Evolutionary conservation across 2,329 filamentous ascomycete species (phyloP), one percentile per base, ranked within the genome.

Genomic region (Tolypocladium cylindrosporum): DNA sequence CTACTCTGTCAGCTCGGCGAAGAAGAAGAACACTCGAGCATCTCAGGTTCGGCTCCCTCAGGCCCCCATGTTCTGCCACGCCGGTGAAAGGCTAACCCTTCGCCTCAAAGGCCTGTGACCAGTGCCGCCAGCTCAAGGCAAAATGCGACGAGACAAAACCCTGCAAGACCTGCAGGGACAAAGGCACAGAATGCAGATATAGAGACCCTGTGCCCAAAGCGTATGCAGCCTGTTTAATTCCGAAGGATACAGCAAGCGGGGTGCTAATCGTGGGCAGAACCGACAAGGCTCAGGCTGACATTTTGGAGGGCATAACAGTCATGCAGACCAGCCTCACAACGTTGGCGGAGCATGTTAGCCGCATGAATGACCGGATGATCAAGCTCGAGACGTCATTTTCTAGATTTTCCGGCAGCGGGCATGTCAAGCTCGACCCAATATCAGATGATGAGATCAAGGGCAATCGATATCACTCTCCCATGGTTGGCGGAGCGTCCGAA

Each of bases 151-250:
- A 96, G 76, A 86, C 86, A 13, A 86, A 88, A 63, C 91, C 89
- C 2, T 88, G 89, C 66, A 93, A 91, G 68, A 90, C 87, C 66
- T 99, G 94, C 71, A 88, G 88, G 66, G 92, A 97, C 64, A 95
- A 95, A 69, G 86, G 83, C 63, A 80, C 91, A 39, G 81, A 86
- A 56, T 99, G 90, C 76, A 87, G 90, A 71, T 97, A 97, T 72
- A 86, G 92, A 63, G 92, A 97, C 68, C 88, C 94, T 7, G 89
- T 91, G 27, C 91, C 91, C 19, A 94, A 95, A 68, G 93, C 95
- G 90, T 96, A 79, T 43, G 58, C 58, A 19, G 21, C 45, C 53
- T 54, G 13, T 54, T 63, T 64, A 34, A 3, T 10, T 2, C 27
- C 48, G 11, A 13, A 13, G 6, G 19, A 21, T 37, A 19, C 48